Evolutionary conservation across 495 filamentous ascomycete genomes (phyloP), one percentile per base, ranked within the genome.

Genomic region (Neurospora sp.): DNA sequence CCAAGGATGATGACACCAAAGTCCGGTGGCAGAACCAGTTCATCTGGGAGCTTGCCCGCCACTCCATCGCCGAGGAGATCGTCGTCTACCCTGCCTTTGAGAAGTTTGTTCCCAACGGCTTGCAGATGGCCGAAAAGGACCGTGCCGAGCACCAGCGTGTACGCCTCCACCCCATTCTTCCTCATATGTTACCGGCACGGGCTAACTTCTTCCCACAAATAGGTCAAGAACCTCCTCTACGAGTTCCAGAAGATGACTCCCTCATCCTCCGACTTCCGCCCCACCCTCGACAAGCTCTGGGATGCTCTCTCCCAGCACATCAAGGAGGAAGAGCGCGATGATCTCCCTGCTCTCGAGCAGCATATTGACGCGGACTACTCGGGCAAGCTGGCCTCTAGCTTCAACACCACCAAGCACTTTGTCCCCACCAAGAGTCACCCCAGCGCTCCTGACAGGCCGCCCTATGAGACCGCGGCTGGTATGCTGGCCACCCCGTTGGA

Each of bases 21-120:
- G 80, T 76, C 2, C 80, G 84, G 18, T 92, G 82, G 80, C 86
- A 88, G 78, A 93, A 93, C 71, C 86, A 87, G 69, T 90, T 93
- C 72, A 88, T 88, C 39, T 93, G 91, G 91, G 89, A 90, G 75
- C 81, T 93, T 4, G 88, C 92, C 12, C 86, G 90, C 10, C 88
- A 92, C 76, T 85, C 86, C 0, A 82, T 92, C 75, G 88, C 83
- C 70, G 89, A 93, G 78, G 91, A 93, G 81, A 78, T 93, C 3
- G 86, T 91, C 42, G 83, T 93, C 18, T 93, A 92, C 78, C 91
- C 91, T 1, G 85, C 85, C 0, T 84, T 92, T 8, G 91, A 92
- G 75, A 88, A 88, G 74, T 71, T 89, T 69, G 69, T 91, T 0
- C 80, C 83, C n/a, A 69, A 82, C n/a, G 77, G 91, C 18, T 59